These are phyloP conservation scores for Salix udensis DNA, from an alignment of 345 rosid species.

Conservation along the genomic window DNA sequence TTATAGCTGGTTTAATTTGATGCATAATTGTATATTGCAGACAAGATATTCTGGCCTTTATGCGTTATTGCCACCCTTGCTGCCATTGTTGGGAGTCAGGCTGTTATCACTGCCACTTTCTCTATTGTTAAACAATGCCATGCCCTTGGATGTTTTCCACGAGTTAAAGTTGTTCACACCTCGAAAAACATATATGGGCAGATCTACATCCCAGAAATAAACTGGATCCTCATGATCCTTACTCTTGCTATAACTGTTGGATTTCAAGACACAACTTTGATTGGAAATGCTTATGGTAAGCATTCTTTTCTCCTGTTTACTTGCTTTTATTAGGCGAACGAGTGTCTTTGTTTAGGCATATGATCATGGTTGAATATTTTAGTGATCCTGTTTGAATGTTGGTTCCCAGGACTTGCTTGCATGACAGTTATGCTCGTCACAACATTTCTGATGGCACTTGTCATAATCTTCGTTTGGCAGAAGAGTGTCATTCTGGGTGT, in stretches of 20 bases:
- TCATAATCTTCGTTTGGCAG: slow-evolving; percentile 77
- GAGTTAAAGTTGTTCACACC: slow-evolving; percentile 92
- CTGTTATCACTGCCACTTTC: slow-evolving; percentile 82
- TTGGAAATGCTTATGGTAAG: slow-evolving; percentile 93
- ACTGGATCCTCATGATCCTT: slow-evolving; percentile 92
- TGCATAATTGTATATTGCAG: slow-evolving; percentile 42
- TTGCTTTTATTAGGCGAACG: neutral
- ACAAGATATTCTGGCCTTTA: slow-evolving; percentile 77
- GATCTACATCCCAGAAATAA: slow-evolving; percentile 92
- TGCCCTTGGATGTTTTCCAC: slow-evolving; percentile 95
- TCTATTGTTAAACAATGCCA: slow-evolving; percentile 87
- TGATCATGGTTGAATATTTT: neutral
- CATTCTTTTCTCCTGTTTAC: neutral
- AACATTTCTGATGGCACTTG: slow-evolving; percentile 85
- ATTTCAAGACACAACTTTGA: slow-evolving; percentile 65
- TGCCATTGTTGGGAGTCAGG: slow-evolving; percentile 88
- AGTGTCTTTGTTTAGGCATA: neutral
- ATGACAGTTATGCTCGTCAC: slow-evolving; percentile 83
- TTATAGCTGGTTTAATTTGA: slow-evolving; percentile 17
- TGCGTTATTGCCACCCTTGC: slow-evolving; percentile 88
- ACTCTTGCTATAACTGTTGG: slow-evolving; percentile 80
- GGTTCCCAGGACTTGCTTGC: slow-evolving; percentile 77
- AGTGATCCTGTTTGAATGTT: slow-evolving; percentile 9
- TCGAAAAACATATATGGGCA: slow-evolving; percentile 79
- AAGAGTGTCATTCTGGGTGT: slow-evolving; percentile 50